Base-by-base conservation (phyloP, 345 rosid genomes). In the Eutrema japonicum region DNA sequence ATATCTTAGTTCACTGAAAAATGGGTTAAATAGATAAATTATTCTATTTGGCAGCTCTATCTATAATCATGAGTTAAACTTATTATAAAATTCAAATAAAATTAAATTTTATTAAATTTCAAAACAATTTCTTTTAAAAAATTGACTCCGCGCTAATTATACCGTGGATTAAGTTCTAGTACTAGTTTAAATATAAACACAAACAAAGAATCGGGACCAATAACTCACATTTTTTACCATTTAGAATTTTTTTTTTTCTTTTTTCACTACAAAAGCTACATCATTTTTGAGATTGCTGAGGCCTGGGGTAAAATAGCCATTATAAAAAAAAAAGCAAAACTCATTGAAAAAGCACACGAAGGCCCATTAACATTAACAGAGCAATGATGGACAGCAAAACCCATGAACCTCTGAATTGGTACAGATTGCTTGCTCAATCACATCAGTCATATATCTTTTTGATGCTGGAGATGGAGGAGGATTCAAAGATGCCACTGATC, bases 311-410 rank as follows among this genome's bases (percentile, higher is more conserved):
- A 32, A 55, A 38, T 6, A 13, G 18, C 26, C 49, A 13, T 61
- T 5, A 32, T 4, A 32, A 27, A 61, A 2, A 27, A 61, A 2
- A 12, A 8, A 45, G 26, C 26, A 11, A 10, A 32, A 3, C 22
- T 36, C 66, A 13, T 6, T 22, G 14, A 71, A 50, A 18, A 42
- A 12, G 18, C 10, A 40, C 11, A 71, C 3, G 11, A 51, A 61
- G 46, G 69, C 69, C 76, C 62, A 71, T 14, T 59, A 59, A 10
- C 6, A 27, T 29, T n/a, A 48, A 7, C 18, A 57, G 22, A 51
- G 29, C 10, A 60, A 58, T 10, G 30, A 59, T 27, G 26, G 10
- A 47, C 27, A 47, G 13, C 16, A 36, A 47, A 14, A 61, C 40
- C 37, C 67, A 48, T 8, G 1, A 35, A 32, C 8, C 36, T 37